Conservation (phyloP, 2,329 filamentous ascomycete genomes). For the Alternaria solani region DNA sequence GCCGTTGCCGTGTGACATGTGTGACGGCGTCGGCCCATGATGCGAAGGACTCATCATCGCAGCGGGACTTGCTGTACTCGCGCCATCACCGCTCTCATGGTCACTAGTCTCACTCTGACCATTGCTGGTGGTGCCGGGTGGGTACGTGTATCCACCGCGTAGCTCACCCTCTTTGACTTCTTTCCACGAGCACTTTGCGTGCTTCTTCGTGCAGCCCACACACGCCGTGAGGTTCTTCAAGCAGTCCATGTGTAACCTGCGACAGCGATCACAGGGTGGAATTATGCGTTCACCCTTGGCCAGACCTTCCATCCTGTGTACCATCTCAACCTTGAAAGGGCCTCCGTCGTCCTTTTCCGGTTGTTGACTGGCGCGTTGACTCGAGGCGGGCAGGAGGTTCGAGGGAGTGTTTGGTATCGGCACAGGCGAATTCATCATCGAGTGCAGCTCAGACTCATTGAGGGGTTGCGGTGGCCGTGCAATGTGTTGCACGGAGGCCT, state of each 20-base stretch:
- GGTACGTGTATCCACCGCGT: slow-evolving; percentile 37
- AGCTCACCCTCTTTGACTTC: slow-evolving; percentile 78
- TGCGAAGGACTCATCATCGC: slow-evolving; percentile 37
- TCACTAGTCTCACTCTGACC: slow-evolving; percentile 46
- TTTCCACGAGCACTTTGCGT: slow-evolving; percentile 87
- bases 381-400: slow-evolving; percentile 59
- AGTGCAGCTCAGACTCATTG: slow-evolving; percentile 51
- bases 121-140: slow-evolving; percentile 33
- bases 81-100: slow-evolving; percentile 36
- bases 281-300: slow-evolving; percentile 75
- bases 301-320: slow-evolving; percentile 77
- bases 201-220: slow-evolving; percentile 87
- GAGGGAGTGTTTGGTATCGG: slow-evolving; percentile 65
- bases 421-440: slow-evolving; percentile 57
- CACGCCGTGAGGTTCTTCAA: slow-evolving; percentile 88
- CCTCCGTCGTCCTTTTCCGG: slow-evolving; percentile 65
- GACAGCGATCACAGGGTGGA: slow-evolving; percentile 86
- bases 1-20: slow-evolving; percentile 24
- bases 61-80: slow-evolving; percentile 41
- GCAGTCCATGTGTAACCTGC: slow-evolving; percentile 80
- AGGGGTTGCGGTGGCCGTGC: slow-evolving; percentile 35
- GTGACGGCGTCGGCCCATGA: slow-evolving; percentile 33
- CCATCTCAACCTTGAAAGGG: slow-evolving; percentile 71
- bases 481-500: slow-evolving; percentile 25
- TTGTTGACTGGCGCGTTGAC: slow-evolving; percentile 48